These are phyloP conservation scores for Saprolegnia parasitica DNA, from an alignment of 352 stramenopile species.

Conservation along the genomic window DNA sequence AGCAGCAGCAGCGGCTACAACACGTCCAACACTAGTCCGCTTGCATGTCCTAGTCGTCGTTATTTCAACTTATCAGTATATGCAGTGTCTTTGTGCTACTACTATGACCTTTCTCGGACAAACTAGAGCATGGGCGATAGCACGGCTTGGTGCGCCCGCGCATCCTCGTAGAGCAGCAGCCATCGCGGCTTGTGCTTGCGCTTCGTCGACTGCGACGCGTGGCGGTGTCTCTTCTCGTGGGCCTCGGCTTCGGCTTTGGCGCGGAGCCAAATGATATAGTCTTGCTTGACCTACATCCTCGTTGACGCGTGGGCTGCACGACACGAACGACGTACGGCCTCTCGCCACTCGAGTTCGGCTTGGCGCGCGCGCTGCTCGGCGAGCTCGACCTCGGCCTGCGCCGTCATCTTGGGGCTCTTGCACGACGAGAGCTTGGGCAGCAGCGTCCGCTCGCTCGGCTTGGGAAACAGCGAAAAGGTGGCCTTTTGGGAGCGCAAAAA, in stretches of 20 bases:
- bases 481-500: neutral
- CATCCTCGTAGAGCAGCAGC: slow-evolving; percentile 23
- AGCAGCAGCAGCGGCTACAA: neutral
- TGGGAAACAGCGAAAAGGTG: neutral
- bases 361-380: neutral
- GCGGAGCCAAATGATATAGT: slow-evolving; percentile 28
- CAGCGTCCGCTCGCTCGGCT: slow-evolving; percentile 6
- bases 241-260: slow-evolving; percentile 25
- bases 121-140: too few species aligned
- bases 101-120: too few species aligned
- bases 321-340: neutral
- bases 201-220: neutral
- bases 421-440: slow-evolving; percentile 7
- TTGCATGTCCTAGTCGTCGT: too few species aligned
- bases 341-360: slow-evolving; percentile 8
- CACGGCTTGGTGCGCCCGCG: slow-evolving; percentile 5
- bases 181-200: slow-evolving; percentile 27
- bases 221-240: slow-evolving; percentile 1
- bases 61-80: too few species aligned
- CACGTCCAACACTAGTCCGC: too few species aligned
- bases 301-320: neutral
- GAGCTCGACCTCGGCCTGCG: neutral
- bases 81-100: too few species aligned
- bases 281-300: slow-evolving; percentile 22
- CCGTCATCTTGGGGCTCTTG: slow-evolving; percentile 1